Conservation (phyloP, 768 basidiomycete species). For the Suillus clintonianus region DNA sequence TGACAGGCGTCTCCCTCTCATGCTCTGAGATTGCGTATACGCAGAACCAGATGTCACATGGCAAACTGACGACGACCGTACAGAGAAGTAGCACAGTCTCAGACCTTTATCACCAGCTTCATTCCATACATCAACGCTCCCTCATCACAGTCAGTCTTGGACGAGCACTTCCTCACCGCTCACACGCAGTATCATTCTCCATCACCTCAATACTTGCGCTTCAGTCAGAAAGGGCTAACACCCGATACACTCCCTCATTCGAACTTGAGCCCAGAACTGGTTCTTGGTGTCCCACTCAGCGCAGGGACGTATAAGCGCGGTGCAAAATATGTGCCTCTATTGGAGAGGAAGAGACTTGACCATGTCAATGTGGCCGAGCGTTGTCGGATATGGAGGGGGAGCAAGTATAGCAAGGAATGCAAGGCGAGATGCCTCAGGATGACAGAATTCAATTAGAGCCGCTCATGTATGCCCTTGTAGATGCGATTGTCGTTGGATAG, state of each 20-base stretch:
- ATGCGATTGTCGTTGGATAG: too few species aligned
- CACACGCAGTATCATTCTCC: constrained; percentile 51
- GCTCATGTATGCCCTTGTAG: background rate
- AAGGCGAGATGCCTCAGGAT: background rate
- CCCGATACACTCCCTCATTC: constrained; percentile 17
- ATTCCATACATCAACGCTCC: constrained; percentile 58
- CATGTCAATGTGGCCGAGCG: constrained; percentile 69
- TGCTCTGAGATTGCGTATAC: constrained; percentile 91
- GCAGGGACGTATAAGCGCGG: constrained; percentile 66
- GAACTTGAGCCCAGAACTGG: constrained; percentile 20
- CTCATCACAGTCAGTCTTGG: constrained; percentile 66
- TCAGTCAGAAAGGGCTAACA: constrained; percentile 28
- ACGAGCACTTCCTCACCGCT: constrained; percentile 64
- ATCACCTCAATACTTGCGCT: constrained; percentile 40
- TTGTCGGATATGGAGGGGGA: constrained; percentile 72
- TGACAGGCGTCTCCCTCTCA: constrained; percentile 89
- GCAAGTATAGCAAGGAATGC: constrained; percentile 23
- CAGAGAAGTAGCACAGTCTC: constrained; percentile 28
- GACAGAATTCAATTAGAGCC: constrained; percentile 9
- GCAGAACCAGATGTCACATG: constrained; percentile 64
- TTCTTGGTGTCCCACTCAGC: constrained; percentile 64
- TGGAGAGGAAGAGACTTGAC: constrained; percentile 68
- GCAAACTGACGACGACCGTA: constrained; percentile 54
- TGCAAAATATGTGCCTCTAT: constrained; percentile 65
- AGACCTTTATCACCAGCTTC: constrained; percentile 53